phyloP scores from a whole-genome alignment of 768 basidiomycete genomes.

The Naganishia vishniacii region DNA sequence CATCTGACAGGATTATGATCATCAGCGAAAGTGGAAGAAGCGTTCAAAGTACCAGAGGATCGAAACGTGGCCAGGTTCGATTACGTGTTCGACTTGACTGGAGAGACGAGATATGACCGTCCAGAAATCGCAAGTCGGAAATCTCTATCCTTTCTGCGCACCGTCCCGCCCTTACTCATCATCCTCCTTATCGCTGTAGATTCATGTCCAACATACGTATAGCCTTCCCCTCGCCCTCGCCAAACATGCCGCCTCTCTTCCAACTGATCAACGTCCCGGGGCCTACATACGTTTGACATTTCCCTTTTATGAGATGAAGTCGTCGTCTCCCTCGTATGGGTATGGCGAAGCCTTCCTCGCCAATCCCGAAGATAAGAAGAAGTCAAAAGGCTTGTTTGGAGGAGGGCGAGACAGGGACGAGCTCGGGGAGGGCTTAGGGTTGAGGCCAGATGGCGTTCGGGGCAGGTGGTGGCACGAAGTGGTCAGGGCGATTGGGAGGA shows the following conservation, averaged over 20 bases:
- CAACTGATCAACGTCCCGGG: conserved; percentile 22
- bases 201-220: conserved; percentile 43
- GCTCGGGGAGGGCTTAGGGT: conserved; percentile 22
- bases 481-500: conserved; percentile 35
- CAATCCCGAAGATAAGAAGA: conserved; percentile 25
- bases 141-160: not conserved
- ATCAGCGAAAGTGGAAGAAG: conserved; percentile 29
- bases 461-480: conserved; percentile 47
- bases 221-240: conserved; percentile 38
- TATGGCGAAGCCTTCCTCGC: conserved; percentile 21
- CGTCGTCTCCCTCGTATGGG: conserved; percentile 32
- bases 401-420: conserved; percentile 14
- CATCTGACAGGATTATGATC: not conserved
- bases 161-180: too few species aligned
- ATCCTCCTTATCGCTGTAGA: conserved; percentile 28
- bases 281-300: conserved; percentile 42
- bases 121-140: conserved; percentile 41
- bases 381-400: conserved; percentile 29
- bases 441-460: conserved; percentile 39
- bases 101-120: conserved; percentile 42
- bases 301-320: conserved; percentile 46
- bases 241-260: conserved; percentile 31
- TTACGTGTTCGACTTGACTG: conserved; percentile 44
- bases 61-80: conserved; percentile 31
- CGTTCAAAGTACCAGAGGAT: conserved; percentile 32